Evolutionary conservation across 805 yeast species (phyloP), one percentile per base, ranked within the genome.

Genomic region (Pichia californica): DNA sequence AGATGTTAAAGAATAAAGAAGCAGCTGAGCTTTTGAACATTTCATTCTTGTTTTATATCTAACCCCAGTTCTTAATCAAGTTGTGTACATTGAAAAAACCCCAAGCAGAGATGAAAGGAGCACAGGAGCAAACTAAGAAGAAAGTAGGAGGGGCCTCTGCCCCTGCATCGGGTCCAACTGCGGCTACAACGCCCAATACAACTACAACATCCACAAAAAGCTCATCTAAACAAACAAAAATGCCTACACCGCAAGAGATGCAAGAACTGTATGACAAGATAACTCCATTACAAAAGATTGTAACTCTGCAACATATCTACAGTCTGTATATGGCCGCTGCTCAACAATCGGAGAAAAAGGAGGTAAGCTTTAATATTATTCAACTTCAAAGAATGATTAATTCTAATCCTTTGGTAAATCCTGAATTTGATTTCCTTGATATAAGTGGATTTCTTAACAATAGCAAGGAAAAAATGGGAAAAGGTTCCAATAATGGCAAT

Each of bases 291-390:
- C 67, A 63, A 41, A 63, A 64, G 48, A 59, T 64, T 9, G 64
- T 64, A 23, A 64, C 68, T 7, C 51, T 64, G 26, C 68, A 64
- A 41, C 66, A 64, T 39, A 58, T 64, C 4, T 62, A 64, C 38
- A 62, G 67, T 16, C 51, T 63, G 40, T 64, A 57, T 44, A 48
- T 58, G 37, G 64, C 65, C 21, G 62, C 64, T 9, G 58, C 59
- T 30, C 63, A 61, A 41, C 57, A 57, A 35, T 60, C 64, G 2
- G 58, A 61, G 16, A 57, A 63, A 28, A 56, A 55, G 35, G 64
- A 61, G n/a, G 54, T 64, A 5, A 59, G 65, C 7, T 62, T 64
- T 47, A 63, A 64, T 36, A 60, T 64, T n/a, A 49, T 62, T 23
- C 66, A 62, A 40, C 46, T 64, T 21, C 66, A 60, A 35, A 50